phyloP scores from a whole-genome alignment of 768 basidiomycete genomes.

The Nidularia sp. region DNA sequence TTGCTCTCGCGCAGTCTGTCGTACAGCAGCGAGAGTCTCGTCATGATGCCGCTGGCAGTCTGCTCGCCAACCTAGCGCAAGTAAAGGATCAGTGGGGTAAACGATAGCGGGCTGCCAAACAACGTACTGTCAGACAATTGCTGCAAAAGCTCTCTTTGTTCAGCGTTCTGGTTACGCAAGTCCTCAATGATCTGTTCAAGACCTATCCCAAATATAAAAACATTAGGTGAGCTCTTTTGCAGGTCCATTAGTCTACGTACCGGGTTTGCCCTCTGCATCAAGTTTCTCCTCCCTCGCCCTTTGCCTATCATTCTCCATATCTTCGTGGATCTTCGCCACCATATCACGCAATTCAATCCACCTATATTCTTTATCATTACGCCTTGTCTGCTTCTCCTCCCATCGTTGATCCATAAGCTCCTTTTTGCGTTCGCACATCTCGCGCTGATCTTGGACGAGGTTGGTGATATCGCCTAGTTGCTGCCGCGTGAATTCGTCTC shows the following conservation, averaged over 20 bases:
- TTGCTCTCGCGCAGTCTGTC: slow-evolving; percentile 68
- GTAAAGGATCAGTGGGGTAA: slow-evolving; percentile 6
- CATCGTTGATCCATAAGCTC: slow-evolving; percentile 58
- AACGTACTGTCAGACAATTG: slow-evolving; percentile 53
- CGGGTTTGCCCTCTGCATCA: slow-evolving; percentile 51
- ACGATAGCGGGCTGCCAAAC: neutral
- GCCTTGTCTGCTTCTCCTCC: slow-evolving; percentile 55
- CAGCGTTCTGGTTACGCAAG: slow-evolving; percentile 52
- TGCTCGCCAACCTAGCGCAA: slow-evolving; percentile 54
- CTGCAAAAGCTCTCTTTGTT: slow-evolving; percentile 53
- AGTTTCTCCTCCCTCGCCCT: slow-evolving; percentile 49
- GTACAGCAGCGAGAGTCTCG: slow-evolving; percentile 65
- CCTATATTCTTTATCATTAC: slow-evolving; percentile 54
- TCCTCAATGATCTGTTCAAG: slow-evolving; percentile 59
- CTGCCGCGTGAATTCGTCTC: slow-evolving; percentile 52
- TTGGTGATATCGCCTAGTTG: slow-evolving; percentile 74
- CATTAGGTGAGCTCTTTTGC: slow-evolving; percentile 1
- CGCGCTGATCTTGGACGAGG: slow-evolving; percentile 63
- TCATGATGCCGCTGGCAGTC: slow-evolving; percentile 63
- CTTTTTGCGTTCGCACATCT: slow-evolving; percentile 56
- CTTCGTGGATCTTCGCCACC: slow-evolving; percentile 53
- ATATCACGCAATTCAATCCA: slow-evolving; percentile 58
- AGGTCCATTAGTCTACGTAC: slow-evolving; percentile 27
- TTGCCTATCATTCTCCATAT: slow-evolving; percentile 47
- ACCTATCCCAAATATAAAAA: slow-evolving; percentile 26